phyloP scores from a whole-genome alignment of 345 rosid genomes.

The Gossypium raimondii region DNA sequence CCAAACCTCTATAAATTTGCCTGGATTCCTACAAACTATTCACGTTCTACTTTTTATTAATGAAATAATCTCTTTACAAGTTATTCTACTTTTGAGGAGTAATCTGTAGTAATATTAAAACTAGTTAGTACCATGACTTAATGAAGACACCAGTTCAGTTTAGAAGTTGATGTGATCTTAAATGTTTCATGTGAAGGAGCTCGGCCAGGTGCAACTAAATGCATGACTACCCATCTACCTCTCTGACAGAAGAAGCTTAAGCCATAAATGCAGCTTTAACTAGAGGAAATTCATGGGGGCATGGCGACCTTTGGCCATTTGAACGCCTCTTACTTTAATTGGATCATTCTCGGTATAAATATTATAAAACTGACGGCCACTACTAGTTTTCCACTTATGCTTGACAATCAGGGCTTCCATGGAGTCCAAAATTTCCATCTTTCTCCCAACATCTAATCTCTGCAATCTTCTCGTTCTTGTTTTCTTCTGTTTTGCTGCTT shows the following conservation, averaged over 20 bases:
- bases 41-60: too few relatives aligned
- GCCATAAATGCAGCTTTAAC: conserved; percentile 36
- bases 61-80: not conserved
- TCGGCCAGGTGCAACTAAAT: not conserved
- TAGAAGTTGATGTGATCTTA: not conserved
- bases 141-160: not conserved
- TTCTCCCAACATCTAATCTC: not conserved
- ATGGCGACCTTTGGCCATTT: not conserved
- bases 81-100: not conserved
- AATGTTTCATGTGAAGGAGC: not conserved
- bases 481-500: conserved; percentile 19
- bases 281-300: conserved; percentile 1
- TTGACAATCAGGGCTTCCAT: conserved; percentile 18
- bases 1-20: too few relatives aligned
- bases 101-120: too few relatives aligned
- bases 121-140: not conserved
- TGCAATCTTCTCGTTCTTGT: conserved; percentile 17
- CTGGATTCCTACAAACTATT: too few relatives aligned
- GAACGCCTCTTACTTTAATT: not conserved
- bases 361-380: not conserved
- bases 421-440: conserved; percentile 26
- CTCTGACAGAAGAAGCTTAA: conserved; percentile 32
- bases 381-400: not conserved
- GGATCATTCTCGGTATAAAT: not conserved
- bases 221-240: conserved; percentile 11